Evolutionary conservation across 1,284 basidiomycete species (phyloP).

Genomic region (Cryptococcus jaspeensis): DNA sequence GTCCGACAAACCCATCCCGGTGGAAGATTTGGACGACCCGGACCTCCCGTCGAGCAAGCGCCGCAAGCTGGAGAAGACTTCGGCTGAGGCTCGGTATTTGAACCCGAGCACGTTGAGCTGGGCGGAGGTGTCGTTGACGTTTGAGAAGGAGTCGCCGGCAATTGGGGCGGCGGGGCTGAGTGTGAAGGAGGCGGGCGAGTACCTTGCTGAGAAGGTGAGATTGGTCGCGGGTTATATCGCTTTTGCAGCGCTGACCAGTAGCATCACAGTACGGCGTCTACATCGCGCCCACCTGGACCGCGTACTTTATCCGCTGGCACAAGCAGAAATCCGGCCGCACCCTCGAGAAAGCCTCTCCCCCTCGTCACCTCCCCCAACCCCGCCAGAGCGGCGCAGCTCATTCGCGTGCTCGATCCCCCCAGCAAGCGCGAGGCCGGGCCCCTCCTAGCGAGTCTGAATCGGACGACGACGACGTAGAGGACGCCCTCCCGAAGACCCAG

Average conservation of each 20-base stretch:
- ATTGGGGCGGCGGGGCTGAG: not conserved
- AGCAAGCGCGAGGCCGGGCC: not conserved
- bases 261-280: constrained; percentile 1
- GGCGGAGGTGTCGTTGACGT: not conserved
- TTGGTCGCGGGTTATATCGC: not conserved
- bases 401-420: not conserved
- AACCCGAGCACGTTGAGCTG: not conserved
- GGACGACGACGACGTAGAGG: not conserved
- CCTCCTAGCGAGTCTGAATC: not conserved
- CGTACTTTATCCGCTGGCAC: not conserved
- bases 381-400: not conserved
- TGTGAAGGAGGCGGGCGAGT: not conserved
- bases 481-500: not conserved
- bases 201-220: constrained; percentile 4
- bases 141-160: not conserved
- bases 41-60: no score
- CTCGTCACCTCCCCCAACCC: not conserved
- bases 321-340: not conserved
- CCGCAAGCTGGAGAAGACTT: no score
- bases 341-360: not conserved
- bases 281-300: not conserved
- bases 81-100: not conserved
- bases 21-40: no score
- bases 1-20: not conserved
- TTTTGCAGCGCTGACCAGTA: not conserved